phyloP scores from a whole-genome alignment of 768 basidiomycete species.

The Mycena maculata region DNA sequence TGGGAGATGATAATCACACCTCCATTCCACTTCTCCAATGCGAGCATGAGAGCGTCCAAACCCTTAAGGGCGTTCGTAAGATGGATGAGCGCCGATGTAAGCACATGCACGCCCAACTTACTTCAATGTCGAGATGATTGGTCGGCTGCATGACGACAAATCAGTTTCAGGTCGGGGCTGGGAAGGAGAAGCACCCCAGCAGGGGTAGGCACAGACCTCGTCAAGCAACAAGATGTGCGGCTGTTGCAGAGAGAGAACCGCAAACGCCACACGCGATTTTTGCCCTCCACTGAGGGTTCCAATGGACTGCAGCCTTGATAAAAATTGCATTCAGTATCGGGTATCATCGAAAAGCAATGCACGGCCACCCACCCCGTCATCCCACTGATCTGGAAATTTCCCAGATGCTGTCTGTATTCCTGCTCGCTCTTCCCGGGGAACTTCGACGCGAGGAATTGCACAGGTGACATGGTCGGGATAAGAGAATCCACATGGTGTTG shows the following conservation, averaged over 20 bases:
- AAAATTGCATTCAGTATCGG: constrained; percentile 1
- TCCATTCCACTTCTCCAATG: constrained; percentile 84
- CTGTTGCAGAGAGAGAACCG: constrained; percentile 83
- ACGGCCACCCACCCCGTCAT: constrained; percentile 77
- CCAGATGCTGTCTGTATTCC: constrained; percentile 94
- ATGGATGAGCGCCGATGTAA: constrained; percentile 6
- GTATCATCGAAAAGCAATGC: constrained; percentile 5
- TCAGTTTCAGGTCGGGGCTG: constrained; percentile 17
- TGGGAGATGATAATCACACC: constrained; percentile 95
- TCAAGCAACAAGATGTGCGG: constrained; percentile 95
- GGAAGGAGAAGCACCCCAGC: neutral
- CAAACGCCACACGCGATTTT: constrained; percentile 95
- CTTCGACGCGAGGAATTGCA: constrained; percentile 90
- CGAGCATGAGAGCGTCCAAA: constrained; percentile 93
- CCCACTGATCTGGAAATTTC: constrained; percentile 97
- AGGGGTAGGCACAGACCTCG: constrained; percentile 69
- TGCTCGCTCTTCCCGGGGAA: constrained; percentile 97
- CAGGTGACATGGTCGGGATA: constrained; percentile 86
- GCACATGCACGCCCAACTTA: constrained; percentile 40
- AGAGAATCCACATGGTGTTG: constrained; percentile 96
- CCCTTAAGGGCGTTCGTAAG: constrained; percentile 60
- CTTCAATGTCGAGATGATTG: constrained; percentile 96
- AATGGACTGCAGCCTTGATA: constrained; percentile 82
- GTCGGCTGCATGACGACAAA: constrained; percentile 68
- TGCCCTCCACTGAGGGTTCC: constrained; percentile 95